A percentile compares a stretch with the other conserved stretches of the same genome.
These are phyloP conservation scores for Dendrothele bispora DNA, from an alignment of 768 basidiomycete genomes.

Conservation along the genomic window DNA sequence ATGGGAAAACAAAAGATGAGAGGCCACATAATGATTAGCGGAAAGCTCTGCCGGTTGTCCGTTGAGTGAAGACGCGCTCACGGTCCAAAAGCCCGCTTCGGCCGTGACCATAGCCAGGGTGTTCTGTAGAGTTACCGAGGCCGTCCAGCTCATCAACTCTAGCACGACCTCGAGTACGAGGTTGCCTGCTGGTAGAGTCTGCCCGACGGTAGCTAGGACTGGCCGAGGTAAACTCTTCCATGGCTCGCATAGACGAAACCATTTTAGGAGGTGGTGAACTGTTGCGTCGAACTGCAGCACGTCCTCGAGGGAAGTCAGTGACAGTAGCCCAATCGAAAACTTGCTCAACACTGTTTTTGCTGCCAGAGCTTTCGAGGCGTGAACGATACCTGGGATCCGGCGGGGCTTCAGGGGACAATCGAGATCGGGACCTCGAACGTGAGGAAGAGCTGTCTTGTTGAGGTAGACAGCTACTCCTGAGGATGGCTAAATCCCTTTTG, in stretches of 20 bases:
- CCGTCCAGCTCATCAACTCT: slow-evolving; percentile 55
- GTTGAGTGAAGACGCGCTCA: slow-evolving; percentile 25
- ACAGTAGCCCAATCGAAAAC: slow-evolving; percentile 48
- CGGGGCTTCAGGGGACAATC: slow-evolving; percentile 12
- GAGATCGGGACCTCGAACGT: slow-evolving; percentile 39
- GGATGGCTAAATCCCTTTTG: slow-evolving; percentile 36
- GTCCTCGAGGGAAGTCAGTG: slow-evolving; percentile 43
- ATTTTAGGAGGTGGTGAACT: slow-evolving; percentile 57
- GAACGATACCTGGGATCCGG: slow-evolving; percentile 9
- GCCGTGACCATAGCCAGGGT: slow-evolving; percentile 63
- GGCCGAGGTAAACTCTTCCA: slow-evolving; percentile 8
- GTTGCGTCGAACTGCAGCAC: slow-evolving; percentile 39
- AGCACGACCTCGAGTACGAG: slow-evolving; percentile 49
- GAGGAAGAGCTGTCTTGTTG: slow-evolving; percentile 37
- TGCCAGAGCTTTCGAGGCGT: slow-evolving; percentile 15
- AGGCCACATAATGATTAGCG: background rate
- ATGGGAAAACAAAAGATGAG: slow-evolving; percentile 1
- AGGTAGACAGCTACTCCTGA: slow-evolving; percentile 28
- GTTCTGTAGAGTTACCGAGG: slow-evolving; percentile 37
- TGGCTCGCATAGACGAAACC: slow-evolving; percentile 28
- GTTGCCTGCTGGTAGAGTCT: slow-evolving; percentile 2
- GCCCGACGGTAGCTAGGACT: slow-evolving; percentile 2
- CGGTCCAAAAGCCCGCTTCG: slow-evolving; percentile 61
- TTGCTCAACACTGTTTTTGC: slow-evolving; percentile 36
- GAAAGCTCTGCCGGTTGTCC: slow-evolving; percentile 1